Conservation (phyloP, 176 grass and related monocot genomes). For the Melocanna baccifera region DNA sequence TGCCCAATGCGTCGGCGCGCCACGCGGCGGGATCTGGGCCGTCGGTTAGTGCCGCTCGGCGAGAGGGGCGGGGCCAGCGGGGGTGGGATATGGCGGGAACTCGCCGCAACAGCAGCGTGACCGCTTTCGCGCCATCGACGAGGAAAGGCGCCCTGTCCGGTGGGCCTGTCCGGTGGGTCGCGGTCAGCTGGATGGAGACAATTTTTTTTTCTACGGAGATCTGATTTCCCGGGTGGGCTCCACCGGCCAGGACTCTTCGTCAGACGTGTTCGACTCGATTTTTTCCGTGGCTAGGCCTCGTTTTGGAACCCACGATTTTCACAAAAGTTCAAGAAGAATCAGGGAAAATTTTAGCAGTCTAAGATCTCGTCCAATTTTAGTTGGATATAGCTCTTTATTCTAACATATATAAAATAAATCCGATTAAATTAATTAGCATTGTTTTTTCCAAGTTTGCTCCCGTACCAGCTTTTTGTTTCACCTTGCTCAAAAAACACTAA, state of each 20-base stretch:
- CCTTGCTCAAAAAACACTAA: too few relatives aligned
- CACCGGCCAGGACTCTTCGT: neutral
- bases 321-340: too few relatives aligned
- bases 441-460: too few relatives aligned
- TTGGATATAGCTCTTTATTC: too few relatives aligned
- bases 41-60: neutral
- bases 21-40: neutral
- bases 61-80: neutral
- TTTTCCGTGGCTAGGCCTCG: too few relatives aligned
- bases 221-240: neutral
- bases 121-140: constrained; percentile 29
- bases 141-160: neutral
- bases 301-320: too few relatives aligned
- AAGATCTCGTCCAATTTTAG: too few relatives aligned
- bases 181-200: constrained; percentile 23
- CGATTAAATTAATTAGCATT: too few relatives aligned
- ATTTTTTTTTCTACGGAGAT: neutral
- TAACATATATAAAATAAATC: too few relatives aligned
- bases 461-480: too few relatives aligned
- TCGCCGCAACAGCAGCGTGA: neutral
- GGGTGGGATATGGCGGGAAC: constrained; percentile 35
- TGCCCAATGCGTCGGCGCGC: neutral
- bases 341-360: too few relatives aligned
- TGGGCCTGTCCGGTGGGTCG: neutral
- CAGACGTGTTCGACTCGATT: neutral